Base-by-base conservation (phyloP, 305 asterid genomes). In the Fraxinus dipetala region DNA sequence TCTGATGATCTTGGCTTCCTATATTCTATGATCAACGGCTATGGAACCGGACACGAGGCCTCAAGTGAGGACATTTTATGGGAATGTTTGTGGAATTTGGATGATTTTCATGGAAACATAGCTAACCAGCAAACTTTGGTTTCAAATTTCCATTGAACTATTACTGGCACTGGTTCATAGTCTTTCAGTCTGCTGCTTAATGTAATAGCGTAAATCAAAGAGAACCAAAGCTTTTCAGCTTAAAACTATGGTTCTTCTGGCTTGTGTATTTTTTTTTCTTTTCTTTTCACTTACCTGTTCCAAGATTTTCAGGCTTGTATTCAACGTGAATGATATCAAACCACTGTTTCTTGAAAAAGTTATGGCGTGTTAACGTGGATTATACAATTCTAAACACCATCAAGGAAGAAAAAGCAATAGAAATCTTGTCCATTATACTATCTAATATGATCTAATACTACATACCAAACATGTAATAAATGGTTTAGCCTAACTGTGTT, bases 61-160 rank as follows among this genome's bases (percentile, higher is more conserved):
- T 76, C 79, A 3, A 84, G 72, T 72, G 94, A 92, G 79, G 95
- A 87, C 79, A 45, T 69, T 3, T 80, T 82, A 54, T 94, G 97
- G 94, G 97, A 92, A 78, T 91, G 91, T 5, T 78, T 92, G 59
- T 93, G 97, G 97, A 91, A 88, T 87, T 51, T 92, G 84, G 97
- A 92, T 83, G 93, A 89, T 79, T 61, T 85, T 63, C 86, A 87
- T 79, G 91, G 92, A 13, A 85, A 78, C 59, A 79, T 85, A 67
- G 36, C 36, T 11, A 67, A 67, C 6, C 36, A 67, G 74, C 74
- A 72, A 14, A 34, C 54, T 61, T 76, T 73, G 35, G 73, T 84
- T 28, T 48, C 85, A 67, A 69, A 85, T 61, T 85, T 85, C 80
- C 83, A 82, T 67, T 87, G 75, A 84, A 30, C 31, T 72, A 4